Evolutionary conservation across 2,329 filamentous ascomycete species (phyloP), one percentile per base, ranked within the genome.

Genomic region (Fusarium sp.): DNA sequence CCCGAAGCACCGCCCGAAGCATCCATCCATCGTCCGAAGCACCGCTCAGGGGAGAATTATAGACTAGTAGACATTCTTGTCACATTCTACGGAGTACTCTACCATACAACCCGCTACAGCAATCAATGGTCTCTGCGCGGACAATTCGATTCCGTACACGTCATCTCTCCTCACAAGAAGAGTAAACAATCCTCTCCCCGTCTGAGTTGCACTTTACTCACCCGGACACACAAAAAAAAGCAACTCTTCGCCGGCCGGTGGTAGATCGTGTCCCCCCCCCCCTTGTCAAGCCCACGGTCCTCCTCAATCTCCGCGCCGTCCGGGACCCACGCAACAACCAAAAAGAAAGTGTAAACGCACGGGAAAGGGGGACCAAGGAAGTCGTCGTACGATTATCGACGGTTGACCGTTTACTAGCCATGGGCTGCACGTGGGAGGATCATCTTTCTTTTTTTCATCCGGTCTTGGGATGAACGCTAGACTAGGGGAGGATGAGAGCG

Each of bases 261-360:
- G 22, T 38, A 70, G 61, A 70, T 72, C 67, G 25, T 25, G 25
- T 27, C 25, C 25, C 25, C 25, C 25, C 20, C 20, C 17, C 60
- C 60, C 60, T 32, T 40, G 60, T 54, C 60, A 52, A 32, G 33
- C 33, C 60, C 56, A 61, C 35, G 66, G 45, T 71, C 75, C 70
- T 74, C 65, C 58, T 35, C 65, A 77, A 77, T 77, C 65, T 75
- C 72, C 72, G 65, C 35, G 56, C 25, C 54, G 57, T 47, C 37
- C 27, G 38, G 22, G 68, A 47, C 65, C 66, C 72, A 70, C 65
- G 27, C 52, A 7, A 15, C 12, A 20, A 17, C 20, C 14, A n/a
- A 37, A 37, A 37, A 6, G 3, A 10, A 5, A 27, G 35, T 27
- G 25, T 32, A 57, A 14, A 64, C 43, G 25, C 59, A 66, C 20